A percentile compares a stretch with the other conserved stretches of the same genome.
phyloP scores from a whole-genome alignment of 805 yeast genomes.

The Torulaspora indica region DNA sequence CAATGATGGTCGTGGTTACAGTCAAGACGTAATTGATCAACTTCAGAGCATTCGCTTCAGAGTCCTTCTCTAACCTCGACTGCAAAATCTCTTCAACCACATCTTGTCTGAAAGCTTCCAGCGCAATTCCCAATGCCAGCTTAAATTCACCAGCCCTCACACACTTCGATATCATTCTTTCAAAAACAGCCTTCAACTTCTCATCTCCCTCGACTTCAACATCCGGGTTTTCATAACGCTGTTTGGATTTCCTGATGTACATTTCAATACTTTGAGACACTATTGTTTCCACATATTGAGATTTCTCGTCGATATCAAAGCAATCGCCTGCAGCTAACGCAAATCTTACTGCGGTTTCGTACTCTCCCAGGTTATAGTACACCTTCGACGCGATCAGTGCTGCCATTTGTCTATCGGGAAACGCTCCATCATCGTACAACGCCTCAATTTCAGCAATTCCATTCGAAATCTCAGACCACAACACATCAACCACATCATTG shows the following conservation, averaged over 20 bases:
- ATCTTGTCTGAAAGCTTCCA: slow-evolving; percentile 85
- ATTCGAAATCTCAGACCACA: slow-evolving; percentile 97
- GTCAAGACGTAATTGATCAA: slow-evolving; percentile 71
- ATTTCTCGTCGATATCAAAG: slow-evolving; percentile 63
- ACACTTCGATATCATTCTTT: slow-evolving; percentile 81
- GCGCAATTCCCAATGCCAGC: slow-evolving; percentile 83
- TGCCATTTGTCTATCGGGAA: slow-evolving; percentile 74
- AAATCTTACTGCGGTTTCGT: slow-evolving; percentile 81
- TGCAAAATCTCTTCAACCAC: slow-evolving; percentile 58
- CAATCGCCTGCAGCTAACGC: slow-evolving; percentile 79
- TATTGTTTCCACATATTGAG: slow-evolving; percentile 90
- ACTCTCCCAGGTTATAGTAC: slow-evolving; percentile 88
- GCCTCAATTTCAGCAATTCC: slow-evolving; percentile 84
- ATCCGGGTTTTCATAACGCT: slow-evolving; percentile 39
- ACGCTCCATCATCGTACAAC: slow-evolving; percentile 75
- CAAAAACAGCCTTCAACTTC: slow-evolving; percentile 66
- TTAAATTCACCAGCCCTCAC: slow-evolving; percentile 63
- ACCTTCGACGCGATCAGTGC: slow-evolving; percentile 90
- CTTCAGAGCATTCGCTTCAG: slow-evolving; percentile 50
- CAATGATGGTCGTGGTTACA: slow-evolving; percentile 63
- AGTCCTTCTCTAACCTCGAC: slow-evolving; percentile 36
- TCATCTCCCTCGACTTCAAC: slow-evolving; percentile 45
- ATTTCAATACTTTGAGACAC: slow-evolving; percentile 87
- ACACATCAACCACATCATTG: slow-evolving; percentile 76
- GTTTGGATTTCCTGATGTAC: slow-evolving; percentile 64